Evolutionary conservation across 192 early-diverging fungal species (phyloP).

Genomic region (Entomortierella parvispora): DNA sequence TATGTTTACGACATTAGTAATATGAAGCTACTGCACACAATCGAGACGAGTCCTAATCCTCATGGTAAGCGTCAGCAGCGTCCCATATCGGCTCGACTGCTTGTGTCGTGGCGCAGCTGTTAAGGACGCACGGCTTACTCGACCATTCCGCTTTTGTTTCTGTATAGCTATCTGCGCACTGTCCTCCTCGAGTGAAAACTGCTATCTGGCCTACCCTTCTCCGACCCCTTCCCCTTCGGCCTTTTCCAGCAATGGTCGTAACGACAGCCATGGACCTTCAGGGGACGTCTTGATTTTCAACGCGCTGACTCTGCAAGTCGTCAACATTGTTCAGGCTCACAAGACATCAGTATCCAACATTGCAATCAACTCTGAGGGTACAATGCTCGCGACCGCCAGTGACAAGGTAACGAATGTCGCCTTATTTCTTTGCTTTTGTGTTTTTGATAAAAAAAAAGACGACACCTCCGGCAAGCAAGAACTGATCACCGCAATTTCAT

Average conservation of each 20-base stretch:
- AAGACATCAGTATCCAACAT: constrained; percentile 90
- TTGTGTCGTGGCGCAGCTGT: background rate
- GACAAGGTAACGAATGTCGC: constrained; percentile 88
- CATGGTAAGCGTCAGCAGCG: constrained; percentile 77
- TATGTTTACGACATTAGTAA: constrained; percentile 98
- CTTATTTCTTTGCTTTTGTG: no score
- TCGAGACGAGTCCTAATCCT: constrained; percentile 95
- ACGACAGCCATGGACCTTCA: constrained; percentile 61
- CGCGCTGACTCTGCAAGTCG: constrained; percentile 84
- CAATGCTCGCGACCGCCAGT: constrained; percentile 92
- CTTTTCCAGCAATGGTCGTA: constrained; percentile 56
- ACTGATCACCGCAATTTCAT: no score
- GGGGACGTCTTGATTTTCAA: constrained; percentile 96
- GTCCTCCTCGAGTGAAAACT: constrained; percentile 93
- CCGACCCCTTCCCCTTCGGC: constrained; percentile 71
- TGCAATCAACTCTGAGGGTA: constrained; percentile 91
- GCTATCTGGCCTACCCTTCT: constrained; percentile 94
- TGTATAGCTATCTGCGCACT: constrained; percentile 84
- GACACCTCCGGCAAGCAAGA: no score
- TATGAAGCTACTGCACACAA: constrained; percentile 96
- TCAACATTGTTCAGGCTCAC: constrained; percentile 96
- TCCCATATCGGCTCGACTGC: background rate
- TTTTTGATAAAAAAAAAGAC: background rate
- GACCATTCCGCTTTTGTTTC: constrained; percentile 5
- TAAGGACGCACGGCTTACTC: no score